Conservation (phyloP, 2,329 filamentous ascomycete species). For the Didymella lethalis region DNA sequence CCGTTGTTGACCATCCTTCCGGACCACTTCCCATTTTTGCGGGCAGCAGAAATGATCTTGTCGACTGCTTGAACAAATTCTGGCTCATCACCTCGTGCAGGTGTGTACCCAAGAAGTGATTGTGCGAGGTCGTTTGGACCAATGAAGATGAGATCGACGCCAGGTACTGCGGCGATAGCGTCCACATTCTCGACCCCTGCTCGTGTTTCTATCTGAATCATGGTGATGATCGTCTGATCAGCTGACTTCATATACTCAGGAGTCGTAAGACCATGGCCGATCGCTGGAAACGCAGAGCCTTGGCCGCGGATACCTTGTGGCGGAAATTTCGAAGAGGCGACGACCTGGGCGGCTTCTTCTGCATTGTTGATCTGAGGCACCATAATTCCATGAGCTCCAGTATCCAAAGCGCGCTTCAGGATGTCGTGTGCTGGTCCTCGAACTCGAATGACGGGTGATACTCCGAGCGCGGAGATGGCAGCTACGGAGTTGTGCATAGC, state of each 20-base stretch:
- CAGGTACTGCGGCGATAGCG: conserved; percentile 67
- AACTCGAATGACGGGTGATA: conserved; percentile 65
- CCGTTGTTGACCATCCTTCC: conserved; percentile 61
- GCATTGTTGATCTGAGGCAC: conserved; percentile 64
- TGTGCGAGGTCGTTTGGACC: conserved; percentile 70
- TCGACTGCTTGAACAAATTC: conserved; percentile 67
- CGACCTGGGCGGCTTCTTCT: conserved; percentile 54
- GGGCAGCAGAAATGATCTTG: conserved; percentile 60
- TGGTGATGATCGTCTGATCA: conserved; percentile 66
- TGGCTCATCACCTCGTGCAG: conserved; percentile 62
- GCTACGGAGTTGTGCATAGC: conserved; percentile 67
- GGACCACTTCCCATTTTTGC: conserved; percentile 70
- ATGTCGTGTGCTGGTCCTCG: conserved; percentile 57
- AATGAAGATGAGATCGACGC: conserved; percentile 70
- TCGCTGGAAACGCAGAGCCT: conserved; percentile 63
- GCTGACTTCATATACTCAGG: conserved; percentile 66
- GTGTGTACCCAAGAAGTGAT: conserved; percentile 64
- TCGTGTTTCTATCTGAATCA: conserved; percentile 73
- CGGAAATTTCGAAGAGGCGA: conserved; percentile 64
- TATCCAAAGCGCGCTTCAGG: conserved; percentile 64
- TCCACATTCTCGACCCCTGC: conserved; percentile 68
- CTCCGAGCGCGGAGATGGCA: conserved; percentile 63
- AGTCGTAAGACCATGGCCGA: conserved; percentile 57
- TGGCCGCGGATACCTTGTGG: conserved; percentile 63
- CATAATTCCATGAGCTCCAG: conserved; percentile 65